Base-by-base conservation (phyloP, 305 asterid genomes). In the Plantago rigida region DNA sequence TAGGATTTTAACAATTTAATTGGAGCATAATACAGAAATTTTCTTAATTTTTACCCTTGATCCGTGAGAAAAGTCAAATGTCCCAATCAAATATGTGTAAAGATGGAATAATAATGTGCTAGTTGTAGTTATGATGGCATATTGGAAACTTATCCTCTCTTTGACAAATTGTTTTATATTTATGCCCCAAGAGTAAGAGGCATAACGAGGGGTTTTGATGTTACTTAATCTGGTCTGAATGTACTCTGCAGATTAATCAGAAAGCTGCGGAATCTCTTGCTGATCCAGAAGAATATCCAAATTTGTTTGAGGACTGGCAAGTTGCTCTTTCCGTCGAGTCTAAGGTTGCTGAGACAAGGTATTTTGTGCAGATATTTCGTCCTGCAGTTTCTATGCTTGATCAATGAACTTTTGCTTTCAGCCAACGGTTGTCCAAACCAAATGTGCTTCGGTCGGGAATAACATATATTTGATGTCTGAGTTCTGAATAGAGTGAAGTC, bases 251-350 rank as follows among this genome's bases (percentile, higher is more conserved):
- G 97, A 79, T 89, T 54, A 92, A 92, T 76, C 91, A 73, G 62
- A 92, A 86, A 79, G 99, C 99, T 75, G 94, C 99, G 10, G 99
- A 92, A 67, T 87, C 99, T 64, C 84, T 92, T 67, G 99, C 99
- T 69, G 97, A 92, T 79, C 97, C 99, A 41, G 93, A 79, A 81
- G 97, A 92, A 72, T 92, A 92, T 71, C 87, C 99, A 36, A 92
- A 92, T 80, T 66, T 92, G 75, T 92, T 92, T 68, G 99, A 92
- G 51, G 96, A 89, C 59, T 92, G 99, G 99, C 97, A 92, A 81
- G 76, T 92, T 59, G 97, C 99, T 17, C 95, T 84, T 75, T 77
- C 78, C 59, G 89, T 92, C 68, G 97, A 92, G 81, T 69, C 86
- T 52, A 86, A 81, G 75, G 79, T 62, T 68, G 74, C 85, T 12